These are phyloP conservation scores for Endotrypanum monterogeii DNA, from an alignment of 208 protist genomes.

Conservation along the genomic window DNA sequence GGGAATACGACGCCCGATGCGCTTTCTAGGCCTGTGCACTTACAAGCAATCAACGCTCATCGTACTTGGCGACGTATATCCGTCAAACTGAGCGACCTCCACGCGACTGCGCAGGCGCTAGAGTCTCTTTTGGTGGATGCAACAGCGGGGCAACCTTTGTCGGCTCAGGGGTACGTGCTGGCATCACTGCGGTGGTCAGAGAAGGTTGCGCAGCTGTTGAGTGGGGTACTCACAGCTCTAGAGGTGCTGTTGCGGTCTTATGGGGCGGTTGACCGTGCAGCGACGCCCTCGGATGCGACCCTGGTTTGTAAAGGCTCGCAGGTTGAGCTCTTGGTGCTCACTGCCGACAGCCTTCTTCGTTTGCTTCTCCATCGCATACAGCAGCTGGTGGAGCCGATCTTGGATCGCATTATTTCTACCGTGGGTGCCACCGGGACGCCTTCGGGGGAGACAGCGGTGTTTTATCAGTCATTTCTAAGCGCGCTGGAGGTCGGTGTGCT, in stretches of 20 bases:
- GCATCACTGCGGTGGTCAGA: constrained; percentile 21
- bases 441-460: constrained; percentile 18
- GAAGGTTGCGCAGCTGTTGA: constrained; percentile 5
- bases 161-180: constrained; percentile 28
- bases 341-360: constrained; percentile 22
- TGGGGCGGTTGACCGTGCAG: background rate
- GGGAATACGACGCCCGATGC: background rate
- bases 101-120: background rate
- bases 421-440: constrained; percentile 11
- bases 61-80: background rate
- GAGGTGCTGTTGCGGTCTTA: background rate
- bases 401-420: constrained; percentile 11
- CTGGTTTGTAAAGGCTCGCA: background rate
- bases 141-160: constrained; percentile 12
- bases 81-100: constrained; percentile 4
- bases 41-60: background rate
- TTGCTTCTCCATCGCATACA: constrained; percentile 30
- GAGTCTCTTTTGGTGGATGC: constrained; percentile 13
- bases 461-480: constrained; percentile 19
- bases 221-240: constrained; percentile 1
- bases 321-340: constrained; percentile 11
- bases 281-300: background rate
- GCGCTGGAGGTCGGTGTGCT: constrained; percentile 18
- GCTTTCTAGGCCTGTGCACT: background rate
- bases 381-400: constrained; percentile 28